phyloP scores from a whole-genome alignment of 176 grass and related monocot genomes.

The Carex littledalei region DNA sequence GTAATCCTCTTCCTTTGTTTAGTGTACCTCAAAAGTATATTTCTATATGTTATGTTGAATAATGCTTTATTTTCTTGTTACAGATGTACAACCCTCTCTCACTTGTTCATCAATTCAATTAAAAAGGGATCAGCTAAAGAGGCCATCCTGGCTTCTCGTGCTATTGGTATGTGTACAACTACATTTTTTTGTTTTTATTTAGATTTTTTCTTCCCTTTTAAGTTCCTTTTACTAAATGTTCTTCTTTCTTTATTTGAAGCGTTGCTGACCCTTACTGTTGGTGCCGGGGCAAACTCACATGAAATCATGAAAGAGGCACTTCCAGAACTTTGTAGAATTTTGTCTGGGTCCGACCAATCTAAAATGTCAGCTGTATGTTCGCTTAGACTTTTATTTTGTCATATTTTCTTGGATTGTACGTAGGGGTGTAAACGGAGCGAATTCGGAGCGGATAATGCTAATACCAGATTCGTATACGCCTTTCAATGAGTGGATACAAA shows the following conservation, averaged over 20 bases:
- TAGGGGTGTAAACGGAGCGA: no score
- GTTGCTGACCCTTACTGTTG: constrained; percentile 62
- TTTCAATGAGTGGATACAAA: no score
- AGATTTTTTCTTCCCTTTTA: background rate
- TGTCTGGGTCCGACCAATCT: constrained; percentile 44
- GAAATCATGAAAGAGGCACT: constrained; percentile 68
- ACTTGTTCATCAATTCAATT: constrained; percentile 69
- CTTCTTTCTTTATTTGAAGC: constrained; percentile 27
- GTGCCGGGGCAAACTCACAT: constrained; percentile 39
- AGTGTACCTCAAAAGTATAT: background rate
- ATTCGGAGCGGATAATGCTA: no score
- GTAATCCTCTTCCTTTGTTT: constrained; percentile 22
- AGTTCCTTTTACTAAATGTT: background rate
- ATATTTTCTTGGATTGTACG: background rate
- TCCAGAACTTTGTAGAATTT: constrained; percentile 45
- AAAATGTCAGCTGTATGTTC: constrained; percentile 56
- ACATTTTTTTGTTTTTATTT: background rate
- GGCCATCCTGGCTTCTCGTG: constrained; percentile 53
- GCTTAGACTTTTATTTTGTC: background rate
- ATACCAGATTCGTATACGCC: no score
- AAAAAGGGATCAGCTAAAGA: constrained; percentile 74
- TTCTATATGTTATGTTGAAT: background rate
- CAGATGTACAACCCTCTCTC: constrained; percentile 73
- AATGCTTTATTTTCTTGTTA: constrained; percentile 10
- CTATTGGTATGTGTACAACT: constrained; percentile 35